Evolutionary conservation across 768 basidiomycete species (phyloP).

Genomic region (Fomitopsis pulvina): DNA sequence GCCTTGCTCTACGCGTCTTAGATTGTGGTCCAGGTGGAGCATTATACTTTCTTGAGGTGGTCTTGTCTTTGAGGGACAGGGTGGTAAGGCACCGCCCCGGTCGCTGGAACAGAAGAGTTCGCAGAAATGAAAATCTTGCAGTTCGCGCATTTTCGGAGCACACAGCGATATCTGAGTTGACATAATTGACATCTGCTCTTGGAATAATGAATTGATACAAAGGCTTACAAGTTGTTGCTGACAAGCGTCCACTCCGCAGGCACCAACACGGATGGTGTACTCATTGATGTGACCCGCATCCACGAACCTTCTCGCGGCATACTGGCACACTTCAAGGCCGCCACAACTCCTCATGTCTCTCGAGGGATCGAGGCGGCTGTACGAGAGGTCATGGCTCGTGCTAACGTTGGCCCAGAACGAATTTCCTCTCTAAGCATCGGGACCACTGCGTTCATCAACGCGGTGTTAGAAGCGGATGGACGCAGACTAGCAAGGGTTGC

Average conservation of each 20-base stretch:
- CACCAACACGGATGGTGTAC: conserved; percentile 35
- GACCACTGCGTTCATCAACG: conserved; percentile 42
- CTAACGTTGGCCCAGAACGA: conserved; percentile 26
- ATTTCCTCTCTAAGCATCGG: conserved; percentile 53
- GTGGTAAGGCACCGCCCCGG: too few species aligned
- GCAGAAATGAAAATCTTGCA: too few species aligned
- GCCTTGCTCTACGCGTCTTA: too few species aligned
- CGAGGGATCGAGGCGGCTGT: conserved; percentile 51
- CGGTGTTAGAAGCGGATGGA: conserved; percentile 50
- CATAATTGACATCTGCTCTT: too few species aligned
- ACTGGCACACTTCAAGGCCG: conserved; percentile 36
- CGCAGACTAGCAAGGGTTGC: conserved; percentile 49
- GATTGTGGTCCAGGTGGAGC: too few species aligned
- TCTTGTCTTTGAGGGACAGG: too few species aligned
- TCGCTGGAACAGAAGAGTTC: too few species aligned
- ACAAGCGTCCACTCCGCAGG: conserved; percentile 9
- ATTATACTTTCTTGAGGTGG: too few species aligned
- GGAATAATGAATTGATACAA: too few species aligned
- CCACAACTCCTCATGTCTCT: conserved; percentile 52
- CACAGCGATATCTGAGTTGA: too few species aligned
- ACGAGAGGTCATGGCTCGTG: conserved; percentile 34
- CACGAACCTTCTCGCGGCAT: conserved; percentile 29
- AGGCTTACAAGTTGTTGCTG: neutral
- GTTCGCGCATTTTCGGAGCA: too few species aligned
- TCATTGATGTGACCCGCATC: conserved; percentile 26